These are phyloP conservation scores for Volvariella surrecta DNA, from an alignment of 1,284 basidiomycete genomes.

Conservation along the genomic window DNA sequence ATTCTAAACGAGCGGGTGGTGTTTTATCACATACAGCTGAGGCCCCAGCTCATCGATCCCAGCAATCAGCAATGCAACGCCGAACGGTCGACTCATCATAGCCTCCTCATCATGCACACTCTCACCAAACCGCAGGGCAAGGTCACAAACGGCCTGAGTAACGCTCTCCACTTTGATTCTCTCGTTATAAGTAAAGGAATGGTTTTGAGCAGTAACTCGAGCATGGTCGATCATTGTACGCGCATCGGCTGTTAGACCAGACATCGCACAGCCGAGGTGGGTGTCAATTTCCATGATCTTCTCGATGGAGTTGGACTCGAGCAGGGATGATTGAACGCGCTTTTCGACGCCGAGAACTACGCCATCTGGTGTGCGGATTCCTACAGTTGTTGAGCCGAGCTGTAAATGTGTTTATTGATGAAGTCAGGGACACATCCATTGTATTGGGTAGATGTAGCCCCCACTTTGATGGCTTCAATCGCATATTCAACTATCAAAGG, in stretches of 20 bases:
- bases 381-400: slow-evolving; percentile 98
- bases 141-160: slow-evolving; percentile 96
- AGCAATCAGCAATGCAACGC: slow-evolving; percentile 94
- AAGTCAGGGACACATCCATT: slow-evolving; percentile 1
- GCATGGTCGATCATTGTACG: slow-evolving; percentile 99
- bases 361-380: slow-evolving; percentile 81
- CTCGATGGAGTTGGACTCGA: slow-evolving; percentile 95
- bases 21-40: slow-evolving; percentile 76
- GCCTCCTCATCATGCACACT: slow-evolving; percentile 98
- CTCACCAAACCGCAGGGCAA: slow-evolving; percentile 96
- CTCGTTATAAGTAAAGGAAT: slow-evolving; percentile 97
- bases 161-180: slow-evolving; percentile 94
- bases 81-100: slow-evolving; percentile 99
- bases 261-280: slow-evolving; percentile 98
- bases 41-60: slow-evolving; percentile 96
- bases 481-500: slow-evolving; percentile 86
- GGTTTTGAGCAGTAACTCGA: slow-evolving; percentile 94
- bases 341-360: slow-evolving; percentile 97
- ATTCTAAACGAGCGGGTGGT: too few relatives aligned
- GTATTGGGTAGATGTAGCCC: slow-evolving; percentile 4
- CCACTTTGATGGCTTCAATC: slow-evolving; percentile 95
- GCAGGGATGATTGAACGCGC: slow-evolving; percentile 93
- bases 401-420: slow-evolving; percentile 25
- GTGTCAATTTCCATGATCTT: slow-evolving; percentile 99
- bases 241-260: slow-evolving; percentile 95